A percentile compares a stretch with the other conserved stretches of the same genome.
Conservation (phyloP, 164 flowering plant species). For the Magnolia sinica region DNA sequence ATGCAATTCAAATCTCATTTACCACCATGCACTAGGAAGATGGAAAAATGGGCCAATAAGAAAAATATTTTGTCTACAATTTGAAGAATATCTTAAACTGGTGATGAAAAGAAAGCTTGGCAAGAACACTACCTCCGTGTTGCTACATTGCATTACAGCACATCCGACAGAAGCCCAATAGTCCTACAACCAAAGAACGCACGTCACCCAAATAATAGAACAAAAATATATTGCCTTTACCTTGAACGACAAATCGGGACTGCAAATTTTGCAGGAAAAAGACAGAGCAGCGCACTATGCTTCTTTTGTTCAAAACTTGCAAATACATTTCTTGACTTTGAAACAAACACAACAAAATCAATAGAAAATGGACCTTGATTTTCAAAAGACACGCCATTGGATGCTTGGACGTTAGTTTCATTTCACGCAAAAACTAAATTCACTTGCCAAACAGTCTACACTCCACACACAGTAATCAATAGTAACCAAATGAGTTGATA, state of each 20-base stretch:
- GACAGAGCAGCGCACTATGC: neutral
- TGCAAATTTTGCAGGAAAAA: no score
- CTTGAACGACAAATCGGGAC: neutral
- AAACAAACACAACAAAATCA: neutral
- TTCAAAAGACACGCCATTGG: no score
- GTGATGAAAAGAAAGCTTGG: neutral
- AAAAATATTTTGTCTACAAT: no score
- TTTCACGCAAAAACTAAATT: neutral
- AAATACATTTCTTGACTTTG: neutral
- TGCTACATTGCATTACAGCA: slow-evolving; percentile 96
- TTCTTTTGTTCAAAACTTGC: neutral
- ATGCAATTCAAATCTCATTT: neutral
- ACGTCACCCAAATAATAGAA: neutral
- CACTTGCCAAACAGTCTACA: neutral
- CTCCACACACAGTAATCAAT: no score
- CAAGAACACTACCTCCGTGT: slow-evolving; percentile 72
- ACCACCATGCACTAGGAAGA: neutral
- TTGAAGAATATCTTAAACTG: neutral
- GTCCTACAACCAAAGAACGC: slow-evolving; percentile 38
- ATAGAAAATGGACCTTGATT: no score
- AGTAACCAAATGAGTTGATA: no score
- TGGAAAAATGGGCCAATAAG: no score
- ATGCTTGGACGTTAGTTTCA: no score
- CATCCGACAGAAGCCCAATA: slow-evolving; percentile 99
- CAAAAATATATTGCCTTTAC: neutral